Base-by-base conservation (phyloP, 352 stramenopile genomes). In the Plasmopara viticola region DNA sequence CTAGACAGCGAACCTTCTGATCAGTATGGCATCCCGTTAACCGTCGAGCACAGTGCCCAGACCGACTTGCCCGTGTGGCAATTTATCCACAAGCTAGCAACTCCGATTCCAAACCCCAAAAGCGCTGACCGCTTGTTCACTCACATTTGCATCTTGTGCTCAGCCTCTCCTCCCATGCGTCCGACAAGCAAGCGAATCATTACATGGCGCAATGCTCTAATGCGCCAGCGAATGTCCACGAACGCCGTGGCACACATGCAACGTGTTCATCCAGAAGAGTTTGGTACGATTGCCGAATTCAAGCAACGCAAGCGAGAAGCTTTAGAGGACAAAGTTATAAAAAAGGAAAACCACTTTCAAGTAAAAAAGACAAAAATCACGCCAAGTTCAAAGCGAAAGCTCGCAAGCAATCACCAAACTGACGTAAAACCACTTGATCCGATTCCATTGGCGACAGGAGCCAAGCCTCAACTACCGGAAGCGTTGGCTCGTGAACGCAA, bases 141-240 rank as follows among this genome's bases (percentile, higher is more conserved):
- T 25, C 66, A 74, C 51, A 62, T 74, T 20, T 74, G 66, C 40
- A 18, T 74, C 14, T 40, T 74, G 20, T 74, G 66, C 40, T 33
- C 62, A 2, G 48, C 49, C 7, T 31, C 46, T 6, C 44, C 62
- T 1, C 58, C 47, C 0, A 5, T 55, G 13, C 58, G 49, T 15
- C 13, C 37, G 7, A 53, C 40, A 2, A 12, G 28, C 7, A 64
- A 52, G 48, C 48, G 35, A 13, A n/a, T 34, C 1, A 0, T 33
- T 13, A 58, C 56, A 12, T 74, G 66, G 66, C 44, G 42, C 4
- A 56, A 52, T 14, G 66, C 66, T 10, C 33, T 74, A 1, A 74
- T 74, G 66, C 58, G 66, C 0, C 62, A 71, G 51, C 48, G 66
- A 13, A 74, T 74, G 66, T 71, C 66, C 2, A 74, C 66, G 18